phyloP scores from a whole-genome alignment of 129 eudicot genomes.

The Flaveria linearis region DNA sequence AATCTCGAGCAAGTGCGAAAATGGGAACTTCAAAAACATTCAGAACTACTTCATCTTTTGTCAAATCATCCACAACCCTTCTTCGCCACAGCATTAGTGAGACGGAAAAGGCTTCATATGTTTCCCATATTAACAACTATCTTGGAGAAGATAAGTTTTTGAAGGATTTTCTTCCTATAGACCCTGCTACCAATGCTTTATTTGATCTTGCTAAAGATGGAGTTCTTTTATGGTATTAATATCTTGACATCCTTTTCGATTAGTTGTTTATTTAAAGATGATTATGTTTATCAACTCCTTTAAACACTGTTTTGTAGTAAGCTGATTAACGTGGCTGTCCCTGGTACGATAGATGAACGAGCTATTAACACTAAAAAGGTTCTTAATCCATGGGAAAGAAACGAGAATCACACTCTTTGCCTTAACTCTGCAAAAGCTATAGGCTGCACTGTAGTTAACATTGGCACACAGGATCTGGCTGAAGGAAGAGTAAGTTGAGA shows the following conservation, averaged over 20 bases:
- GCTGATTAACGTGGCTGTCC: slow-evolving; percentile 69
- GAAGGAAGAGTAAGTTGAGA: slow-evolving; percentile 60
- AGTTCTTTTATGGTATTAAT: slow-evolving; percentile 64
- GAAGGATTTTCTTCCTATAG: slow-evolving; percentile 58
- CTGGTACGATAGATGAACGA: slow-evolving; percentile 71
- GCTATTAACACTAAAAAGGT: slow-evolving; percentile 60
- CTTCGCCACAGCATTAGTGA: slow-evolving; percentile 61
- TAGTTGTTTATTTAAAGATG: neutral
- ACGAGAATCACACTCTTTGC: slow-evolving; percentile 65
- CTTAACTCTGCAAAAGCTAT: slow-evolving; percentile 68
- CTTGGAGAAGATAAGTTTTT: slow-evolving; percentile 61
- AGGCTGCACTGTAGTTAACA: slow-evolving; percentile 63
- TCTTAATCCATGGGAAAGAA: slow-evolving; percentile 67
- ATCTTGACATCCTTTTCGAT: neutral
- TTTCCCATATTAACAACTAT: slow-evolving; percentile 58
- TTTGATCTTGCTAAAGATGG: slow-evolving; percentile 61
- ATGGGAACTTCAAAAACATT: slow-evolving; percentile 46
- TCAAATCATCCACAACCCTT: slow-evolving; percentile 56
- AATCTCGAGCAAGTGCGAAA: slow-evolving; percentile 47
- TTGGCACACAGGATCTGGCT: slow-evolving; percentile 64
- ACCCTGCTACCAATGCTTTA: slow-evolving; percentile 50
- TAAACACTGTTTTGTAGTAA: slow-evolving; percentile 47
- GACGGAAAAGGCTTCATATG: slow-evolving; percentile 64
- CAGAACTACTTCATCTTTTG: slow-evolving; percentile 55
- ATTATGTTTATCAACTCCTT: slow-evolving; percentile 24